Conservation (phyloP, 192 early-diverging fungal species). For the Coemansia sp. region DNA sequence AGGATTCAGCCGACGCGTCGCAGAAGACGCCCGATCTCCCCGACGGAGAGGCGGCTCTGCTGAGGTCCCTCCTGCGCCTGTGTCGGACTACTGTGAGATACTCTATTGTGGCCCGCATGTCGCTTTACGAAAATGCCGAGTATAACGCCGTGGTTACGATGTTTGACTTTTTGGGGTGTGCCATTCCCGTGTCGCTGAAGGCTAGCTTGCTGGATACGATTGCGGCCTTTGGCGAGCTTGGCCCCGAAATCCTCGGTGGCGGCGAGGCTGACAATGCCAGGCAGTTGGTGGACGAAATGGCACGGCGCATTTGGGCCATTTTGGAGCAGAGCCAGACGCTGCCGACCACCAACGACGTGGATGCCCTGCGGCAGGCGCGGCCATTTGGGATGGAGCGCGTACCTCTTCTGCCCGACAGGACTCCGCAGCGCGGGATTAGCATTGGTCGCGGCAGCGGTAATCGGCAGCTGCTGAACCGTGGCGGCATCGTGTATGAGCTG, state of each 20-base stretch:
- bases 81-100: constrained; percentile 76
- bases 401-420: constrained; percentile 20
- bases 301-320: constrained; percentile 74
- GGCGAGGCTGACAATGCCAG: constrained; percentile 29
- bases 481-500: constrained; percentile 76
- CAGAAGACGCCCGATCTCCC: constrained; percentile 59
- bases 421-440: constrained; percentile 22
- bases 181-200: constrained; percentile 78
- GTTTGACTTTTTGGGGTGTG: constrained; percentile 79
- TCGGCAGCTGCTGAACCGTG: constrained; percentile 21
- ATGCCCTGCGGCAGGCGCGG: constrained; percentile 21
- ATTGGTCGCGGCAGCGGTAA: constrained; percentile 35
- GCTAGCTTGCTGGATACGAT: constrained; percentile 79
- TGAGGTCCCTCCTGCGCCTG: constrained; percentile 78
- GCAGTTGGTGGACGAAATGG: constrained; percentile 58
- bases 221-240: constrained; percentile 73
- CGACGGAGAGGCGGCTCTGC: constrained; percentile 70
- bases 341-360: constrained; percentile 43
- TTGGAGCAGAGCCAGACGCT: constrained; percentile 77
- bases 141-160: constrained; percentile 70
- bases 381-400: constrained; percentile 22
- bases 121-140: constrained; percentile 71
- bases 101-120: constrained; percentile 68
- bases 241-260: constrained; percentile 27
- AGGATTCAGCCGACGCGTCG: constrained; percentile 31